phyloP scores from a whole-genome alignment of 2,329 filamentous ascomycete species.

The Microcera coccophila region DNA sequence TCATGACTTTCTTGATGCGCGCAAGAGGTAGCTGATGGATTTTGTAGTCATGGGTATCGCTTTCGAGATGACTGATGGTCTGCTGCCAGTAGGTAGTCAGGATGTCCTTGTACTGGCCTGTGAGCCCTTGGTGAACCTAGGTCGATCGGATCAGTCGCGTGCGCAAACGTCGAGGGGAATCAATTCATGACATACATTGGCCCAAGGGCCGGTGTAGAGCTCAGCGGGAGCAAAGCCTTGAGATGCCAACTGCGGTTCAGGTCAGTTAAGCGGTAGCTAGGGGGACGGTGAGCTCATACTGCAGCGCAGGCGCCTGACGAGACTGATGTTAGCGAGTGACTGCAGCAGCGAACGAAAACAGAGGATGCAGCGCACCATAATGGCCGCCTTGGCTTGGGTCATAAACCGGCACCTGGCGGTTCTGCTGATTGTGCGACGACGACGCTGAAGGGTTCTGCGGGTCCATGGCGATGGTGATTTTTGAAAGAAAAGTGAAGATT shows the following conservation, averaged over 20 bases:
- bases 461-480: conserved; percentile 32
- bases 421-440: conserved; percentile 53
- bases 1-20: conserved; percentile 99
- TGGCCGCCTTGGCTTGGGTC: conserved; percentile 71
- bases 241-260: conserved; percentile 64
- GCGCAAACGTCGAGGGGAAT: background rate
- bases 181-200: conserved; percentile 65
- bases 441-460: conserved; percentile 43
- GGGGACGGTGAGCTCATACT: conserved; percentile 30
- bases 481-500: no score
- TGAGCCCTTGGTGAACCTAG: conserved; percentile 91
- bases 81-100: conserved; percentile 99
- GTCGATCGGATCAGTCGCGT: background rate
- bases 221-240: conserved; percentile 89
- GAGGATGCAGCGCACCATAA: conserved; percentile 58
- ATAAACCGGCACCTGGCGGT: conserved; percentile 62
- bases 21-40: conserved; percentile 93
- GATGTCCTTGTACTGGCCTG: conserved; percentile 91
- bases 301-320: conserved; percentile 45
- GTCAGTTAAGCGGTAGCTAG: conserved; percentile 25
- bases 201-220: conserved; percentile 90
- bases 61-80: conserved; percentile 91
- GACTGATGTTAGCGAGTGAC: conserved; percentile 18
- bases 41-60: conserved; percentile 96
- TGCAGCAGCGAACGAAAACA: background rate